A percentile compares a stretch with the other conserved stretches of the same genome.
Conservation (phyloP, 768 basidiomycete genomes). For the Clitopilus hobsonii region DNA sequence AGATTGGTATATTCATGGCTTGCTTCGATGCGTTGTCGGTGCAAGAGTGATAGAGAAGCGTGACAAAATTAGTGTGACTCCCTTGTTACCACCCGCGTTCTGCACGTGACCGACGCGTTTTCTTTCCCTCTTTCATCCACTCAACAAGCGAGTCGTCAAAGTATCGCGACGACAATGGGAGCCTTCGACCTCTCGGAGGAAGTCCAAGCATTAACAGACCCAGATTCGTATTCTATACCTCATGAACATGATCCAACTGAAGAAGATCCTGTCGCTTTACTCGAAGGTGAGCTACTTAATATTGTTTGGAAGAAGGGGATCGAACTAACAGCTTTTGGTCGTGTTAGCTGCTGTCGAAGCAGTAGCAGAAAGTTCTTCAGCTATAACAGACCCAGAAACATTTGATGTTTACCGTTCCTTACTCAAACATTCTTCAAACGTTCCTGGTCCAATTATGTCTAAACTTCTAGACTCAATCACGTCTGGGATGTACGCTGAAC, state of each 20-base stretch:
- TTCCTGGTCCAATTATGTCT: conserved; percentile 65
- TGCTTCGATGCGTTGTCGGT: too few species aligned
- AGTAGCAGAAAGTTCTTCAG: conserved; percentile 74
- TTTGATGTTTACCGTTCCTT: conserved; percentile 83
- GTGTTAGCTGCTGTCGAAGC: conserved; percentile 69
- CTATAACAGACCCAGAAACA: conserved; percentile 58
- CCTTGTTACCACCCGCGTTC: background rate
- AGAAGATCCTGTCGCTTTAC: conserved; percentile 47
- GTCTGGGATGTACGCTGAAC: conserved; percentile 68
- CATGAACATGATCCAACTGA: conserved; percentile 61
- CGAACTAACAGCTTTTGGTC: conserved; percentile 1
- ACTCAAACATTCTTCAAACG: conserved; percentile 65
- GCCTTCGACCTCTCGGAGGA: conserved; percentile 79
- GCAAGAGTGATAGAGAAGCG: too few species aligned
- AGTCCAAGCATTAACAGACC: conserved; percentile 58
- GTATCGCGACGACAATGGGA: conserved; percentile 25
- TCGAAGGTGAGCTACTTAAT: conserved; percentile 46
- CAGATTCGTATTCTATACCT: conserved; percentile 58
- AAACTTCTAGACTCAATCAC: conserved; percentile 86
- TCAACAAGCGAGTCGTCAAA: background rate
- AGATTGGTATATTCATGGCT: too few species aligned
- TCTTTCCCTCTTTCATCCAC: background rate
- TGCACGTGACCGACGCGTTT: conserved; percentile 11
- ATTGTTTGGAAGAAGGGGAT: background rate
- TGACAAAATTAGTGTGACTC: background rate